Conservation (phyloP, 202 grass and related monocot genomes). For the Dendrocalamus latiflorus region DNA sequence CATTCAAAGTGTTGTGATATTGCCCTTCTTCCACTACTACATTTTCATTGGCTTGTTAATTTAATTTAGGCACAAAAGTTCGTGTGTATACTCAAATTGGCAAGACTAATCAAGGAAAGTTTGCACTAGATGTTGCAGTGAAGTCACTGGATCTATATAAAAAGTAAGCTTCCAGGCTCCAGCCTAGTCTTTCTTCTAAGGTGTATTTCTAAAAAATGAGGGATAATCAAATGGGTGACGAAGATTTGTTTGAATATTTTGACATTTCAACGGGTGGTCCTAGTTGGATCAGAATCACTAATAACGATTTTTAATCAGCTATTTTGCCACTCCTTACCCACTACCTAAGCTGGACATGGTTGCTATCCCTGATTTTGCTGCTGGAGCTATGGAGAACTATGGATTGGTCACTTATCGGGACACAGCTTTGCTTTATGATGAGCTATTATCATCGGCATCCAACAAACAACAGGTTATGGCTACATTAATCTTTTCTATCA, state of each 20-base stretch:
- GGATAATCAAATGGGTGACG: neutral
- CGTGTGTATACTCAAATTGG: constrained; percentile 80
- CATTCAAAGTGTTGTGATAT: neutral
- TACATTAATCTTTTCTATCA: neutral
- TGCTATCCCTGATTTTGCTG: constrained; percentile 85
- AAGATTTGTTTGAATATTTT: neutral
- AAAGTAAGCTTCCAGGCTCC: constrained; percentile 53
- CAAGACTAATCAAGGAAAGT: constrained; percentile 74
- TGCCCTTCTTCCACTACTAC: neutral
- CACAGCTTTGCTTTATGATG: constrained; percentile 67
- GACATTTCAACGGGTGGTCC: neutral
- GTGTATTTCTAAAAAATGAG: constrained; percentile 9
- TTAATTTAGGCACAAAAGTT: constrained; percentile 60
- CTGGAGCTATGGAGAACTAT: constrained; percentile 91
- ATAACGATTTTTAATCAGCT: constrained; percentile 42
- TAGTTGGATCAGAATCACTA: constrained; percentile 19
- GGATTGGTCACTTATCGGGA: constrained; percentile 80
- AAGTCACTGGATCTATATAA: constrained; percentile 76
- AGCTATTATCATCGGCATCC: constrained; percentile 55
- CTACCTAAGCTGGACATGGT: constrained; percentile 97
- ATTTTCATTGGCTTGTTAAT: neutral
- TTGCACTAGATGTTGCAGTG: constrained; percentile 68
- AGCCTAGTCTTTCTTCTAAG: neutral
- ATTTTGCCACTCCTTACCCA: constrained; percentile 78
- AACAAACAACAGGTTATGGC: constrained; percentile 61